Base-by-base conservation (phyloP, 805 yeast species). In the Pichia gijzeniarum region DNA sequence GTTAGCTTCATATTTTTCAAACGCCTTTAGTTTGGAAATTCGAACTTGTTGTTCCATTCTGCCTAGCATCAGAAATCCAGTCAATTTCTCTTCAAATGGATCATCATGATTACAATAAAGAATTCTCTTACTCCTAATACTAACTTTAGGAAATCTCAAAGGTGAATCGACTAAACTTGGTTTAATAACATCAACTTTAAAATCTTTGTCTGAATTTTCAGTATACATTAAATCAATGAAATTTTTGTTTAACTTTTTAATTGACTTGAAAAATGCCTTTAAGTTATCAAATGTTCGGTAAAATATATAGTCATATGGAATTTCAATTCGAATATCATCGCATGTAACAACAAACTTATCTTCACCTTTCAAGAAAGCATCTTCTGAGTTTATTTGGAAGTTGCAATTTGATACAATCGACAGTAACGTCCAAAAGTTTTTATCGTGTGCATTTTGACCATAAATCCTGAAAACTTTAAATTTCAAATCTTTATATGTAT, bases 81-180 rank as follows among this genome's bases (percentile, higher is more conserved):
- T 74, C 39, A 90, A 64, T 54, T 86, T 81, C 7, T 80, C 70
- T 62, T 91, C 98, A 60, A 90, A 89, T 7, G 95, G 91, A 62
- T 91, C 97, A 61, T 86, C 95, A 45, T 86, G 95, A 51, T 89
- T 70, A 20, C 82, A 72, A 33, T 89, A 65, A 4, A 82, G 69
- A 50, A 86, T 70, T 35, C 76, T 68, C 5, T 69, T 69, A 0
- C 95, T 69, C 35, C 67, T 72, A 32, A 89, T 53, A 19, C 74
- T 71, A 2, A 87, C 64, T 18, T 64, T 67, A 13, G 90, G 90
- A 7, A 91, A 67, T 16, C 65, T 49, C 4, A 68, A 51, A 0
- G 76, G 72, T 0, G 67, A 61, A n/a, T 64, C 66, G 16, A 59
- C 65, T 2, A 63, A 51, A 39, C 71, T 49, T 16, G 67, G 67